Conservation (phyloP, 768 basidiomycete genomes). For the Scleroderma citrinum region DNA sequence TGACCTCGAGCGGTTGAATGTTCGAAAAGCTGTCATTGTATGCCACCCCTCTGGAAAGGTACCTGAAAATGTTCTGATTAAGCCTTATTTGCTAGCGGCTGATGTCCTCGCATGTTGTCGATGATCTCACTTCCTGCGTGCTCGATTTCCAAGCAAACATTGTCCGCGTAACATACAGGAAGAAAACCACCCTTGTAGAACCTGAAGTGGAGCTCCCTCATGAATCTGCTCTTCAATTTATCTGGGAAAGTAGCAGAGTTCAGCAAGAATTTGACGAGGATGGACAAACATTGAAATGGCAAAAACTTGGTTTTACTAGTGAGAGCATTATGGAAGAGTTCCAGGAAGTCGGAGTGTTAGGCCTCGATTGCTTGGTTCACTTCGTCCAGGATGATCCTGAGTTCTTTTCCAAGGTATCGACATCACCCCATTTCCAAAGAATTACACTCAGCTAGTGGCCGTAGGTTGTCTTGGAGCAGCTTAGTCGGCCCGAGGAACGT, state of each 20-base stretch:
- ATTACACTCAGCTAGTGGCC: slow-evolving; percentile 4
- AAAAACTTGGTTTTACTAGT: slow-evolving; percentile 67
- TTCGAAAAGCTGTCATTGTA: slow-evolving; percentile 78
- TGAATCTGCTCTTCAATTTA: slow-evolving; percentile 48
- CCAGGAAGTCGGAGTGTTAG: slow-evolving; percentile 70
- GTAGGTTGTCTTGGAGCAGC: slow-evolving; percentile 77
- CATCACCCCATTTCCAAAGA: neutral
- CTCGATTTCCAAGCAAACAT: slow-evolving; percentile 87
- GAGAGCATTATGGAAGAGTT: slow-evolving; percentile 77
- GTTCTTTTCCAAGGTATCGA: slow-evolving; percentile 61
- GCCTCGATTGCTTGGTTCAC: slow-evolving; percentile 75
- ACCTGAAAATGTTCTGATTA: slow-evolving; percentile 7
- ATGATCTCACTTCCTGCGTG: slow-evolving; percentile 78
- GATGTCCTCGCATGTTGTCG: slow-evolving; percentile 76
- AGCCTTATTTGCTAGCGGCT: slow-evolving; percentile 46
- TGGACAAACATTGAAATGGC: slow-evolving; percentile 60
- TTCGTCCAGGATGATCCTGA: slow-evolving; percentile 69
- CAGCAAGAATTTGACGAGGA: slow-evolving; percentile 45
- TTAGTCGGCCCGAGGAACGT: slow-evolving; percentile 64
- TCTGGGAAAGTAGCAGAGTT: slow-evolving; percentile 64
- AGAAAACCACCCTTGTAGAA: slow-evolving; percentile 75
- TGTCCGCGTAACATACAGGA: slow-evolving; percentile 69
- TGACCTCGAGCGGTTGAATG: slow-evolving; percentile 69
- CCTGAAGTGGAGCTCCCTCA: slow-evolving; percentile 58
- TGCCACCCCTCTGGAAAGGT: slow-evolving; percentile 24